Percentiles rank a stretch among this genome's conserved stretches.
These are phyloP conservation scores for Abortiporus biennis DNA, from an alignment of 1,284 basidiomycete genomes.

Conservation along the genomic window DNA sequence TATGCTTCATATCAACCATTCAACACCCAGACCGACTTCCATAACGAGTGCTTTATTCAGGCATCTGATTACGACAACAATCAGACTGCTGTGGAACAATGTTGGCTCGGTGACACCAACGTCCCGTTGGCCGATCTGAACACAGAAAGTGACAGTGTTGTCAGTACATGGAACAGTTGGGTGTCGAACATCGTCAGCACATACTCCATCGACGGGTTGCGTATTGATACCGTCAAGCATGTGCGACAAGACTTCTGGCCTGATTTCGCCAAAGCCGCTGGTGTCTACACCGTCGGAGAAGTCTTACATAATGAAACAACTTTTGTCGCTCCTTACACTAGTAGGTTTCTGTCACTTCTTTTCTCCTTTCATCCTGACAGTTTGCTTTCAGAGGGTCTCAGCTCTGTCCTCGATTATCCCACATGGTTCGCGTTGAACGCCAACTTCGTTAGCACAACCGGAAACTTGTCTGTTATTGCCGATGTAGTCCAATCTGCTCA, in stretches of 20 bases:
- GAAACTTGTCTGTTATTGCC: constrained; percentile 56
- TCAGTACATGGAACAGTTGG: constrained; percentile 53
- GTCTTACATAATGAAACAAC: constrained; percentile 56
- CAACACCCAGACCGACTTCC: constrained; percentile 54
- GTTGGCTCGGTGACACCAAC: constrained; percentile 70
- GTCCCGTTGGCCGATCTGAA: constrained; percentile 70
- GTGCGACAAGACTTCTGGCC: constrained; percentile 65
- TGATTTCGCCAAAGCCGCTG: constrained; percentile 60
- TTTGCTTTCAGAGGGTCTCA: constrained; percentile 45
- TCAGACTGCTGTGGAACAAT: constrained; percentile 58
- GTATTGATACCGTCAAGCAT: constrained; percentile 71
- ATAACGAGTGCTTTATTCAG: constrained; percentile 60
- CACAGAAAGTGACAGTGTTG: constrained; percentile 57
- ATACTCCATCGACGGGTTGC: constrained; percentile 64
- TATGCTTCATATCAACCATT: constrained; percentile 52
- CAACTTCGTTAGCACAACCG: constrained; percentile 56
- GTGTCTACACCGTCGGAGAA: constrained; percentile 83
- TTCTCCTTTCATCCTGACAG: constrained; percentile 14
- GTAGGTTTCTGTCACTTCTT: constrained; percentile 9
- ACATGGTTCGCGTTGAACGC: constrained; percentile 60
- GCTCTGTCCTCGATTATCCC: constrained; percentile 69
- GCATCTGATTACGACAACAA: constrained; percentile 41
- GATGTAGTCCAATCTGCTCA: constrained; percentile 48
- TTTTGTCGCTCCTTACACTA: constrained; percentile 30
- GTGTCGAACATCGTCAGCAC: constrained; percentile 54